A percentile compares a stretch with the other conserved stretches of the same genome.
phyloP scores from a whole-genome alignment of 2,329 filamentous ascomycete genomes.

The Harringtonia aguacate region DNA sequence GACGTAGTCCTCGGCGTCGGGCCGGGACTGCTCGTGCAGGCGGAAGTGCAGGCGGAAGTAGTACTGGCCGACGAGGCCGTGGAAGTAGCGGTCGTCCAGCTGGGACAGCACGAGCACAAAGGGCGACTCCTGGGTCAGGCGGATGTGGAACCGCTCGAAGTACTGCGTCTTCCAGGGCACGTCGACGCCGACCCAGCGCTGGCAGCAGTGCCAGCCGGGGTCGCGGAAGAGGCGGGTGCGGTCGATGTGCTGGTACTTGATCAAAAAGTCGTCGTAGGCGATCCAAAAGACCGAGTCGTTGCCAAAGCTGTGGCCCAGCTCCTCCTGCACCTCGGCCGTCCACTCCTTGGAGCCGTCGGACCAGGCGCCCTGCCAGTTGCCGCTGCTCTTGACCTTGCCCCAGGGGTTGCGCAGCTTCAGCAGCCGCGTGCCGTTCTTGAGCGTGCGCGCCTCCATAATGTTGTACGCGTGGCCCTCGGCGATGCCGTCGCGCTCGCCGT shows the following conservation, averaged over 20 bases:
- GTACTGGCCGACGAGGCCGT: constrained; percentile 46
- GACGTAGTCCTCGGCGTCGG: constrained; percentile 37
- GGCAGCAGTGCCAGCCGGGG: constrained; percentile 42
- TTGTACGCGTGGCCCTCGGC: constrained; percentile 50
- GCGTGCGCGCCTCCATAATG: constrained; percentile 39
- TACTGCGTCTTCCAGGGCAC: constrained; percentile 48
- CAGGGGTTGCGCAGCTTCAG: constrained; percentile 65
- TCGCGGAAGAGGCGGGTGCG: constrained; percentile 45
- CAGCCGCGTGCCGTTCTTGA: constrained; percentile 52
- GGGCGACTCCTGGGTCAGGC: constrained; percentile 34
- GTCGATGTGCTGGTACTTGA: constrained; percentile 47
- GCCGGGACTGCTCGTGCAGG: constrained; percentile 33
- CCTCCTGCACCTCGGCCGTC: constrained; percentile 68
- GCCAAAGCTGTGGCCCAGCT: constrained; percentile 63
- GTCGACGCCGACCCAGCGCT: constrained; percentile 27
- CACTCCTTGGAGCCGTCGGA: constrained; percentile 73
- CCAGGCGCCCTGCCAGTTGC: constrained; percentile 75
- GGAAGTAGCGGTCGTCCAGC: constrained; percentile 47
- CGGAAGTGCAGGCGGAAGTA: constrained; percentile 42
- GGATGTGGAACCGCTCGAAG: constrained; percentile 44
- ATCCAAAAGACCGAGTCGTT: constrained; percentile 62
- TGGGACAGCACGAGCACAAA: constrained; percentile 47
- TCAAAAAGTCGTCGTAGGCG: constrained; percentile 46
- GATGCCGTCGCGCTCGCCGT: constrained; percentile 43
- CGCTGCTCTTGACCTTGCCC: constrained; percentile 59